Conservation (phyloP, 352 stramenopile species). For the Phytophthora constricta region DNA sequence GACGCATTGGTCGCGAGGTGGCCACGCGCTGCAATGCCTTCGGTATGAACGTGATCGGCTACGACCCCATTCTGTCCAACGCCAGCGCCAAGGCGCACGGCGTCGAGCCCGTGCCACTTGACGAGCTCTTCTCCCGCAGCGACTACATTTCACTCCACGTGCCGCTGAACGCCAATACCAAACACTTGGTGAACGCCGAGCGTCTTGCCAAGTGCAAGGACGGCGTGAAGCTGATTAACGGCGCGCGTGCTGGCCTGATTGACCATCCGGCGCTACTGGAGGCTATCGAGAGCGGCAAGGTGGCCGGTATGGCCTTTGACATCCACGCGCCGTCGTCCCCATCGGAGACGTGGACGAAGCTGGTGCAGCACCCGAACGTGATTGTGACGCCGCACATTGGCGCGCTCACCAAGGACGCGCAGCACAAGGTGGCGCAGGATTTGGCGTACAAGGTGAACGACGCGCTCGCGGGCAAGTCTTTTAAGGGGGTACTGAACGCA, state of each 20-base stretch:
- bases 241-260: slow-evolving; percentile 93
- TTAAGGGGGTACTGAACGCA: slow-evolving; percentile 96
- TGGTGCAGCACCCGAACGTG: slow-evolving; percentile 91
- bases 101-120: slow-evolving; percentile 85
- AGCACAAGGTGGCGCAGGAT: slow-evolving; percentile 93
- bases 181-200: slow-evolving; percentile 88
- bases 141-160: slow-evolving; percentile 98
- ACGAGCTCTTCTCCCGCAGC: slow-evolving; percentile 89
- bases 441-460: slow-evolving; percentile 92
- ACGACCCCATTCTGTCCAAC: slow-evolving; percentile 93
- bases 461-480: slow-evolving; percentile 92
- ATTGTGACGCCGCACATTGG: slow-evolving; percentile 96
- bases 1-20: slow-evolving; percentile 94
- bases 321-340: slow-evolving; percentile 61
- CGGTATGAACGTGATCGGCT: slow-evolving; percentile 95
- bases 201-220: slow-evolving; percentile 91
- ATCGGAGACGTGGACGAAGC: slow-evolving; percentile 62
- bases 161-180: slow-evolving; percentile 95
- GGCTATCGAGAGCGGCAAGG: slow-evolving; percentile 84
- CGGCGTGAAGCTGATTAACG: slow-evolving; percentile 94
- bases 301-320: slow-evolving; percentile 79
- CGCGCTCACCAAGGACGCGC: slow-evolving; percentile 93
- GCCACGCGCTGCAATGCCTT: slow-evolving; percentile 92
- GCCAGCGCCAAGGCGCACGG: slow-evolving; percentile 76
- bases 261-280: slow-evolving; percentile 91